A percentile compares a stretch with the other conserved stretches of the same genome.
phyloP scores from a whole-genome alignment of 129 eudicot genomes.

The Ambrosia trifida region DNA sequence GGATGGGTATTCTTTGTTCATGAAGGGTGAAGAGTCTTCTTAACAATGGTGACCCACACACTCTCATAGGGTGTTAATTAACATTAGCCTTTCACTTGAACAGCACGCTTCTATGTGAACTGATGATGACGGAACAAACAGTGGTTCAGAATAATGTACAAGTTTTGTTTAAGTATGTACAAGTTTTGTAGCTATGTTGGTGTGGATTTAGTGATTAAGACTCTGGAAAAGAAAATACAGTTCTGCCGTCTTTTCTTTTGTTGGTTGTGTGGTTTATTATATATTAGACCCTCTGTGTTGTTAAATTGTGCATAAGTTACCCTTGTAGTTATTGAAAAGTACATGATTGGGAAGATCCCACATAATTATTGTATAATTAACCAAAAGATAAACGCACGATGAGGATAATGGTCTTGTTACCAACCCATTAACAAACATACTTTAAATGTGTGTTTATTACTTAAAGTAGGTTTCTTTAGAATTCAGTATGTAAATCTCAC shows the following conservation, averaged over 20 bases:
- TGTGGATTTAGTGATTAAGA: slow-evolving; percentile 4
- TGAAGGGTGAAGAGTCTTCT: slow-evolving; percentile 27
- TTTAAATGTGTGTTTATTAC: not conserved
- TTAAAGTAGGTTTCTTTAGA: not conserved
- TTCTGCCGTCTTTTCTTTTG: slow-evolving; percentile 29
- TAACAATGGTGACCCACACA: slow-evolving; percentile 21
- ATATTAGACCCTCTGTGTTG: slow-evolving; percentile 6
- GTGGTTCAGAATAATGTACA: not conserved
- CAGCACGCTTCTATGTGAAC: slow-evolving; percentile 46
- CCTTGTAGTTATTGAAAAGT: not conserved
- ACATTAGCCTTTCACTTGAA: slow-evolving; percentile 41
- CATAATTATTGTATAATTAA: not conserved
- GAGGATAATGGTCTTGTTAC: not conserved
- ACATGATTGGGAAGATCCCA: not conserved
- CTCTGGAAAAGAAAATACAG: slow-evolving; percentile 19
- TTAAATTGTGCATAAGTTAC: not conserved
- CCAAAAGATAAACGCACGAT: not conserved
- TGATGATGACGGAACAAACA: not conserved
- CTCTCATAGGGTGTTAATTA: slow-evolving; percentile 15
- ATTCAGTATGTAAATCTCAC: not conserved
- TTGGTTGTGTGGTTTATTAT: not conserved
- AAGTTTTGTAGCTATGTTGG: not conserved
- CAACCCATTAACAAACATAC: not conserved
- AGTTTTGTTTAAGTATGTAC: not conserved
- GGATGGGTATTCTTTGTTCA: slow-evolving; percentile 23